phyloP scores from a whole-genome alignment of 2,329 filamentous ascomycete species.

The Cephalotrichum gorgonifer region DNA sequence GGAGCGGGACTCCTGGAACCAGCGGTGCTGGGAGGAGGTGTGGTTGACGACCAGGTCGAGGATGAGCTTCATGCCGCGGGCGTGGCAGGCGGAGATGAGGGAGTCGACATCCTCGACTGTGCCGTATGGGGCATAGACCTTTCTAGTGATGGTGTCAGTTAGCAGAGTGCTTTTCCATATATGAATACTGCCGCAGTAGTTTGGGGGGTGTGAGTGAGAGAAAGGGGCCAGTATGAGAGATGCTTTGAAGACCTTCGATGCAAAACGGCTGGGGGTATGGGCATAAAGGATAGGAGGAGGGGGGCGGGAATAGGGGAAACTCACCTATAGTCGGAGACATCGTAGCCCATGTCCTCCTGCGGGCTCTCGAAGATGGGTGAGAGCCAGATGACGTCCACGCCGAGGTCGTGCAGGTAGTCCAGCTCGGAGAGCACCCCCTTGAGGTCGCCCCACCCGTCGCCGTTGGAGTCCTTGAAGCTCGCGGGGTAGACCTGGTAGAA shows the following conservation, averaged over 20 bases:
- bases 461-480: slow-evolving; percentile 49
- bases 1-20: slow-evolving; percentile 37
- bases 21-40: slow-evolving; percentile 35
- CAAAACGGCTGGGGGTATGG: no score
- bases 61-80: slow-evolving; percentile 56
- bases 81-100: slow-evolving; percentile 50
- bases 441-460: slow-evolving; percentile 45
- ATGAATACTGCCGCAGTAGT: no score
- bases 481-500: slow-evolving; percentile 54
- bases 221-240: no score
- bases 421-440: slow-evolving; percentile 45
- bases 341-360: slow-evolving; percentile 61
- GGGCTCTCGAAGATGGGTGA: slow-evolving; percentile 39
- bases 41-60: slow-evolving; percentile 69
- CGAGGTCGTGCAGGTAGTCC: slow-evolving; percentile 43
- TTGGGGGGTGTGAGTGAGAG: no score
- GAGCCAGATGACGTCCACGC: slow-evolving; percentile 49
- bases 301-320: background rate
- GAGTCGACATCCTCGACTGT: slow-evolving; percentile 56
- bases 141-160: slow-evolving; percentile 22
- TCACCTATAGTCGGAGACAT: slow-evolving; percentile 52
- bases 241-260: no score
- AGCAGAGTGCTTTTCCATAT: background rate
- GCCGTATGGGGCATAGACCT: slow-evolving; percentile 59
- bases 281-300: no score